Evolutionary conservation across 169 alveolate genomes (phyloP).

Genomic region (Plasmodium blacklocki): DNA sequence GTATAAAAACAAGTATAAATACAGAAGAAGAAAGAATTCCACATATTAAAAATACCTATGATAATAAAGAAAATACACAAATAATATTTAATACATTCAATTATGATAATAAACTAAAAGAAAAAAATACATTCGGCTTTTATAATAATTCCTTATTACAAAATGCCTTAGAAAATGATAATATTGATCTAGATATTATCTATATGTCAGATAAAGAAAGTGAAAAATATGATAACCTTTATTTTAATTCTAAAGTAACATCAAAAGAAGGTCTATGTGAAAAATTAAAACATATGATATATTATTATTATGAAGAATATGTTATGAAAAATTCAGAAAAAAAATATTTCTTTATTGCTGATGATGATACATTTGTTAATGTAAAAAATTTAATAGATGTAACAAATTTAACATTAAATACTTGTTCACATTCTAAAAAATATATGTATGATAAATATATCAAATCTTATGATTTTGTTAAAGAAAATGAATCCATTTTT

Average conservation of each 20-base stretch:
- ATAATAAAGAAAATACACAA: slow-evolving; percentile 30
- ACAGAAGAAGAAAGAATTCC: slow-evolving; percentile 36
- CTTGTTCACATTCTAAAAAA: slow-evolving; percentile 49
- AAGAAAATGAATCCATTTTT: slow-evolving; percentile 12
- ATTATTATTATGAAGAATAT: slow-evolving; percentile 63
- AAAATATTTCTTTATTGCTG: slow-evolving; percentile 41
- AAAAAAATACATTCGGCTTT: not conserved
- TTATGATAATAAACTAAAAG: slow-evolving; percentile 10
- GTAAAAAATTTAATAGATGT: slow-evolving; percentile 71
- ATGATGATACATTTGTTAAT: slow-evolving; percentile 64
- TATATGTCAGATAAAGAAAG: slow-evolving; percentile 57
- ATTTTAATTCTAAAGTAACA: not conserved
- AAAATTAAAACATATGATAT: slow-evolving; percentile 32
- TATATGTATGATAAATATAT: slow-evolving; percentile 51
- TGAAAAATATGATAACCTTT: slow-evolving; percentile 4
- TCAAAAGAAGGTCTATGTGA: slow-evolving; percentile 3
- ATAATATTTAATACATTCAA: slow-evolving; percentile 1
- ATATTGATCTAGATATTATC: slow-evolving; percentile 13
- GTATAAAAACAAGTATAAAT: slow-evolving; percentile 37
- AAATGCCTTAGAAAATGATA: slow-evolving; percentile 38
- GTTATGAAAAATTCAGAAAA: slow-evolving; percentile 21
- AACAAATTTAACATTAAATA: slow-evolving; percentile 42
- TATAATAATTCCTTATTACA: slow-evolving; percentile 19
- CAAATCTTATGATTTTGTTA: slow-evolving; percentile 20
- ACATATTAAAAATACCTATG: slow-evolving; percentile 60